Evolutionary conservation across 148 eudicot species (phyloP).

Genomic region (Spergularia bocconei): DNA sequence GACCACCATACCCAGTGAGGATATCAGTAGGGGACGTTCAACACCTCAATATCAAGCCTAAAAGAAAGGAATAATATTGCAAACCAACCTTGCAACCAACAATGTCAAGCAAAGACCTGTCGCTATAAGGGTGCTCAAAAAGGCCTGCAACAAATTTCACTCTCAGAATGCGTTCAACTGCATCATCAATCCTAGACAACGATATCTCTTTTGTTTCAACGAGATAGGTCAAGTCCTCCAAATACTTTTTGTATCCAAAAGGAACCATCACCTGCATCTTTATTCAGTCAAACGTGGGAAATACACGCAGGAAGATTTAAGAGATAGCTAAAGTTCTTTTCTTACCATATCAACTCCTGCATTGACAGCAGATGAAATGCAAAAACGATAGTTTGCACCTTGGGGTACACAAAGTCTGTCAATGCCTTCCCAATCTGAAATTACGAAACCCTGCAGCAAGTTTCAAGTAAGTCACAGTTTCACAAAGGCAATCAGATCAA

Average conservation of each 20-base stretch:
- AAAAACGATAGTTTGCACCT: conserved; percentile 63
- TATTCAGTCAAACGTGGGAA: neutral
- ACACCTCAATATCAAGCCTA: neutral
- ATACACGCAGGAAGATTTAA: neutral
- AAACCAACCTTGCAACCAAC: conserved; percentile 87
- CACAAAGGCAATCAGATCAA: neutral
- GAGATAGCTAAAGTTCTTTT: conserved; percentile 3
- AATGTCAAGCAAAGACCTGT: conserved; percentile 62
- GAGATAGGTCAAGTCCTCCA: conserved; percentile 58
- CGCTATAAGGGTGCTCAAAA: conserved; percentile 77
- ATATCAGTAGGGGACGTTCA: neutral
- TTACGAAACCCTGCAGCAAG: conserved; percentile 73
- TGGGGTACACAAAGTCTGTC: conserved; percentile 61
- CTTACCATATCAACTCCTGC: conserved; percentile 97
- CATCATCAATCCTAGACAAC: conserved; percentile 86
- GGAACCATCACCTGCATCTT: conserved; percentile 86
- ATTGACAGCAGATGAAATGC: conserved; percentile 51
- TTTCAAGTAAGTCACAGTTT: neutral
- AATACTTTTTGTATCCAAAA: conserved; percentile 50
- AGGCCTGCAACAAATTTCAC: conserved; percentile 87
- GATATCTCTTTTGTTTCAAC: conserved; percentile 78
- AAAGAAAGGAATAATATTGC: neutral
- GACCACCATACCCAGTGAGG: neutral
- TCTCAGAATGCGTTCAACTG: conserved; percentile 83
- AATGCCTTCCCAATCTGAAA: conserved; percentile 89